Base-by-base conservation (phyloP, 768 basidiomycete species). In the Amanita muscaria region DNA sequence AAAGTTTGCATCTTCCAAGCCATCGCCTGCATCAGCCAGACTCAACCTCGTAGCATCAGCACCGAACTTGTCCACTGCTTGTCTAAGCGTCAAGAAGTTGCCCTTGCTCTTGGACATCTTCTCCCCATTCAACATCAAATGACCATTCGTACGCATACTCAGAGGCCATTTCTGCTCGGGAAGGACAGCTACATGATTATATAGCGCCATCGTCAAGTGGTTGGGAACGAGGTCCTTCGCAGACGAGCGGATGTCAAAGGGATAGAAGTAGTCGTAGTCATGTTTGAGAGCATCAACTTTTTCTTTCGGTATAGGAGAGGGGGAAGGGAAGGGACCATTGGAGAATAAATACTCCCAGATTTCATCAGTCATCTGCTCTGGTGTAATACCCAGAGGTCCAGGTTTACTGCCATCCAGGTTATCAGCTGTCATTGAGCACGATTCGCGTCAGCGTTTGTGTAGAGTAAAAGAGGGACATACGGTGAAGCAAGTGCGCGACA, bases 61-160 rank as follows among this genome's bases (percentile, higher is more conserved):
- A 47, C 96, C 96, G 57, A 94, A 98, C 72, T 98, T 98, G 63
- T 81, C 73, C 48, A 94, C 79, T 1, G 86, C 77, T 58, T 99
- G 87, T 44, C 78, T 68, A 61, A 98, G 67, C 1, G 94, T 99
- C 70, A 98, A 68, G 46, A 83, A 88, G 64, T 99, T 99, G 9
- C 96, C 96, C 35, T 85, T 92, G 61, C 85, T 88, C 76, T 98
- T 99, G 31, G 81, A 83, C 96, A 99, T 99, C 72, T 98, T 99
- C 72, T 92, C 85, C 15, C 94, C 93, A 63, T 99, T 98, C 62
- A 99, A 62, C 83, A 91, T 83, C 70, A 99, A 63, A 59, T 98
- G 94, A 0, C 96, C 96, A 58, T 99, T 99, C 36, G 88, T 83
- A 19, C 96, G 85, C 72, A 99, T 89, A 58, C 88, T 81, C 55